Evolutionary conservation across 2,329 filamentous ascomycete species (phyloP).

Genomic region (Fusarium foetens): DNA sequence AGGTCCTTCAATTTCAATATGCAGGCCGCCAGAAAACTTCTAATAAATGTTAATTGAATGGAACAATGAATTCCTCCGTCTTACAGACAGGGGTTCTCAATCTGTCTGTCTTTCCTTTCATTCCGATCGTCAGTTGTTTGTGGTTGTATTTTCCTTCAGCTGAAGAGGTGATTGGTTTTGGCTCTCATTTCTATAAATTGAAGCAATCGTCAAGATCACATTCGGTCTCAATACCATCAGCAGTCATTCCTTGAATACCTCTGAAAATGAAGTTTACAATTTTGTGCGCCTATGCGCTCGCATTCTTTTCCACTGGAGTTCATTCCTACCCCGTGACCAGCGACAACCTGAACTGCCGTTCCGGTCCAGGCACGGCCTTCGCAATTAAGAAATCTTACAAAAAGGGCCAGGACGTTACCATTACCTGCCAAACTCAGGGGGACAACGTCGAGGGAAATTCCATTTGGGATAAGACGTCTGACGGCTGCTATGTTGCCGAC

Average conservation of each 20-base stretch:
- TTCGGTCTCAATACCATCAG: not conserved
- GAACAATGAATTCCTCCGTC: not conserved
- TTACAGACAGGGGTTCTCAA: not conserved
- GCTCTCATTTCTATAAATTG: not conserved
- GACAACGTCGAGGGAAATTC: not conserved
- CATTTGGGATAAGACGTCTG: not conserved
- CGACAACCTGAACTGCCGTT: not conserved
- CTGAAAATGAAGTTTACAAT: not conserved
- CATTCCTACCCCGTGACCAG: not conserved
- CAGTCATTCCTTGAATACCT: not conserved
- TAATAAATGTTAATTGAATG: not conserved
- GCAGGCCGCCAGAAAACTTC: not conserved
- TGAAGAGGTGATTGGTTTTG: not conserved
- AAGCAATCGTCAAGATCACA: not conserved
- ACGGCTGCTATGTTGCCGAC: not conserved
- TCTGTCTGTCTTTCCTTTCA: not conserved
- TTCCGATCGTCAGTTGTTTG: not conserved
- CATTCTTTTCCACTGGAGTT: not conserved
- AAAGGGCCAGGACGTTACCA: not conserved
- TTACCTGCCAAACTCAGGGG: not conserved
- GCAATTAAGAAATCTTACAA: not conserved
- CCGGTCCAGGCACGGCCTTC: not conserved
- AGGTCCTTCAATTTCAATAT: not conserved
- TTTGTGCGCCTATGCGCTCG: not conserved
- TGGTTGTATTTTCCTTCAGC: not conserved